Percentiles rank a stretch among this genome's conserved stretches.
Evolutionary conservation across 2,329 filamentous ascomycete genomes (phyloP).

Genomic region (Akanthomyces uredinophilus): DNA sequence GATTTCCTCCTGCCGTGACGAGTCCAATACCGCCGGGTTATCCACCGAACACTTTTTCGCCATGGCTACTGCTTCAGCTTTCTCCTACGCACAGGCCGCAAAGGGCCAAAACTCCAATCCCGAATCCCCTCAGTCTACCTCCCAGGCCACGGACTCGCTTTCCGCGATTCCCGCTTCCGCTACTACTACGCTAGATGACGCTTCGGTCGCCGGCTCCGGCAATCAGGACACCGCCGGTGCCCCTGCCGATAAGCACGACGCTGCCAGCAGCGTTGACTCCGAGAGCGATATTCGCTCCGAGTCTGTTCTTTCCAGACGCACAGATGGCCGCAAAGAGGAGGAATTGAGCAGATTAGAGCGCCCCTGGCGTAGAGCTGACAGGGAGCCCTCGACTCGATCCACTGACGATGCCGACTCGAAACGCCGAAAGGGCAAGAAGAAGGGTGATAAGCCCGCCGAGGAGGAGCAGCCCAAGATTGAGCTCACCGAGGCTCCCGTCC

Average conservation of each 20-base stretch:
- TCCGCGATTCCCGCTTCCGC: not conserved
- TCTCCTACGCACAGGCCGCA: conserved; percentile 94
- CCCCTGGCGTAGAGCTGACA: conserved; percentile 38
- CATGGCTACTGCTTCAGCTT: conserved; percentile 57
- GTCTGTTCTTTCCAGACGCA: conserved; percentile 27
- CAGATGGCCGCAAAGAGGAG: conserved; percentile 34
- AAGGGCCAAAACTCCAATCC: conserved; percentile 52
- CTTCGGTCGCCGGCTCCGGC: conserved; percentile 21
- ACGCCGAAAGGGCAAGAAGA: conserved; percentile 54
- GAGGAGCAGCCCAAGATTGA: conserved; percentile 59
- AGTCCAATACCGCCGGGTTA: conserved; percentile 17
- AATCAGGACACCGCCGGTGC: conserved; percentile 14
- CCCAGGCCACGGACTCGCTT: conserved; percentile 19
- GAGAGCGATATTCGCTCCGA: conserved; percentile 33
- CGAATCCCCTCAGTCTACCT: conserved; percentile 35
- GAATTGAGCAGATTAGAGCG: conserved; percentile 35
- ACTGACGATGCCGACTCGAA: conserved; percentile 53
- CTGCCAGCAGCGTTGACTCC: conserved; percentile 32
- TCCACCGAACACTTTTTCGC: conserved; percentile 23
- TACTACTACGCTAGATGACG: conserved; percentile 17
- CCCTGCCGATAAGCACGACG: conserved; percentile 30
- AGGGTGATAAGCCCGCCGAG: conserved; percentile 49
- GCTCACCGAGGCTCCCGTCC: conserved; percentile 75
- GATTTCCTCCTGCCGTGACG: conserved; percentile 22
- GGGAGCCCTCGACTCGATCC: conserved; percentile 54